Conservation (phyloP, 2,329 filamentous ascomycete genomes). For the Chalara sp. region DNA sequence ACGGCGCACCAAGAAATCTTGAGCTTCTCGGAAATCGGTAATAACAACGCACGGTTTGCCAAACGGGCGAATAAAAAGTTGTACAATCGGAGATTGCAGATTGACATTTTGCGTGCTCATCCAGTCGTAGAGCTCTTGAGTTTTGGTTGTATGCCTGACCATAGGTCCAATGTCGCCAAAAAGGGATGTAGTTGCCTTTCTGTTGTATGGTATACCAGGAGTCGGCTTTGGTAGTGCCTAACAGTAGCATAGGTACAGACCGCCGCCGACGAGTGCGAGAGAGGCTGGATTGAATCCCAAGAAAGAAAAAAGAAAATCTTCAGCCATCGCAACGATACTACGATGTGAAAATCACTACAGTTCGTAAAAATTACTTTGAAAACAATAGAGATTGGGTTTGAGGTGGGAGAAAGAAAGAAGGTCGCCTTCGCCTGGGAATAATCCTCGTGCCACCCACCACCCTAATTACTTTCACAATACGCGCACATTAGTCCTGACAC, state of each 20-base stretch:
- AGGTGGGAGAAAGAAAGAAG: too few species aligned
- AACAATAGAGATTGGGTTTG: too few species aligned
- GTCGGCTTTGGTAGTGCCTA: constrained; percentile 8
- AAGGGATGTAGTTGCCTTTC: neutral
- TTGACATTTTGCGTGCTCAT: constrained; percentile 3
- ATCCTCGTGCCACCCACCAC: too few species aligned
- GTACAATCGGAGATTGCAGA: constrained; percentile 17
- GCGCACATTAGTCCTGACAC: too few species aligned
- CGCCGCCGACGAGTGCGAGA: too few species aligned
- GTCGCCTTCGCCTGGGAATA: too few species aligned
- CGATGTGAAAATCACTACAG: too few species aligned
- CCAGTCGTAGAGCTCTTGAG: constrained; percentile 5
- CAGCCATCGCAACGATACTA: too few species aligned
- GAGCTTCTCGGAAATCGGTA: constrained; percentile 22
- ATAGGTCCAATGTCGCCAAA: constrained; percentile 8
- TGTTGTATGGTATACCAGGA: constrained; percentile 13
- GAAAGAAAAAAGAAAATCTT: too few species aligned
- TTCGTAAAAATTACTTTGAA: too few species aligned
- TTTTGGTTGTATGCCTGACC: constrained; percentile 2
- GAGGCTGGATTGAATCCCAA: too few species aligned
- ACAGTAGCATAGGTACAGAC: constrained; percentile 1
- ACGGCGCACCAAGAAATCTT: constrained; percentile 25
- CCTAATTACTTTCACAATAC: too few species aligned
- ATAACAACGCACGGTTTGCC: constrained; percentile 17
- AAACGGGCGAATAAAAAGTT: constrained; percentile 19